These are phyloP conservation scores for Phanerodontia chrysosporium DNA, from an alignment of 768 basidiomycete species.

Conservation along the genomic window DNA sequence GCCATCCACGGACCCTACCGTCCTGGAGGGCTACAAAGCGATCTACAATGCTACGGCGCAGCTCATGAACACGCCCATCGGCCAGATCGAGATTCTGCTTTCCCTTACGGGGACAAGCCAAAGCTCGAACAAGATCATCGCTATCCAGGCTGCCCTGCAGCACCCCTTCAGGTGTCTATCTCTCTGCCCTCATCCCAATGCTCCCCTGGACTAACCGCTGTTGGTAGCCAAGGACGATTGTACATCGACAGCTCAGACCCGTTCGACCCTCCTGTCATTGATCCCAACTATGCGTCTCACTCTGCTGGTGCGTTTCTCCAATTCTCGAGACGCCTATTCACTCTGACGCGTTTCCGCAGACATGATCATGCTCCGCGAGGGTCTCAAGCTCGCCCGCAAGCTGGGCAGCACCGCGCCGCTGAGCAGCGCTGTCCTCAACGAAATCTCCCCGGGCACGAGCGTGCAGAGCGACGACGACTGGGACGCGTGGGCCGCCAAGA, in stretches of 20 bases:
- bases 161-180: constrained; percentile 59
- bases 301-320: constrained; percentile 36
- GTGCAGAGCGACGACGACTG: constrained; percentile 54
- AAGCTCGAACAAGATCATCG: constrained; percentile 39
- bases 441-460: constrained; percentile 44
- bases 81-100: constrained; percentile 55
- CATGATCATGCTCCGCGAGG: constrained; percentile 48
- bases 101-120: constrained; percentile 33
- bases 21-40: constrained; percentile 51
- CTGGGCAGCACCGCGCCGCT: constrained; percentile 52
- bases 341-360: constrained; percentile 26
- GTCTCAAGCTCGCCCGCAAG: constrained; percentile 56
- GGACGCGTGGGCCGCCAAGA: constrained; percentile 44
- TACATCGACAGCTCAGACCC: constrained; percentile 56
- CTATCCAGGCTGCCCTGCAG: constrained; percentile 64
- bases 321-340: too few species aligned
- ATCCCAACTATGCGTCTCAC: constrained; percentile 63
- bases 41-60: constrained; percentile 45
- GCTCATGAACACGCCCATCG: constrained; percentile 38
- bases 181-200: constrained; percentile 7
- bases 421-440: constrained; percentile 37
- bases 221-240: constrained; percentile 48
- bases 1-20: constrained; percentile 38
- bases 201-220: too few species aligned
- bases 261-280: constrained; percentile 58